Evolutionary conservation across 371 early-diverging fungal species (phyloP), one percentile per base, ranked within the genome.

Genomic region (Neoconidiobolus thromboides): DNA sequence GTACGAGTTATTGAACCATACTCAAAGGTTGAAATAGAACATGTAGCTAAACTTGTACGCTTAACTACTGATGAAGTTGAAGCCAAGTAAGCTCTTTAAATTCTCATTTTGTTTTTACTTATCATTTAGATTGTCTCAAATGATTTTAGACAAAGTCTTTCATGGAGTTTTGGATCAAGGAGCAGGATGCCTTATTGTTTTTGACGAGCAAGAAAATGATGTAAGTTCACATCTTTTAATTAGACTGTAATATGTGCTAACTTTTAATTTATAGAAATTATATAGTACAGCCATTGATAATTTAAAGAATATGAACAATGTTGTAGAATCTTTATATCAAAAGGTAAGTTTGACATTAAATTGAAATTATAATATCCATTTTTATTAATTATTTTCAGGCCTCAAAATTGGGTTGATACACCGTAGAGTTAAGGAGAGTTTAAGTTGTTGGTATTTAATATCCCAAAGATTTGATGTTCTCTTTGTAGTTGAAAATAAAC

Each of bases 1-100:
- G 75, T 89, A n/a, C 89, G 95, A 48, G 82, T 98, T 63, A 97
- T 98, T 67, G 98, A 98, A 71, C 99, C 99, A 7, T 98, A 87
- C 71, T 93, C 95, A 53, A 78, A 91, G 36, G 96, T 98, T 26
- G 95, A 96, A 73, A 93, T 98, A 65, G 69, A 83, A 12, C 93
- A 96, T 69, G 86, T 98, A 63, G 96, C 97, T 9, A 75, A 88
- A 48, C 77, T 93, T 61, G 87, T 98, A 55, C 87, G 89, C 62
- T 71, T 96, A 46, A 92, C 94, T 4, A 81, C 89, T 58, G 73
- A 75, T 38, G 88, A 90, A 63, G 97, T 98, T 6, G 98, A 98
- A 67, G 74, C 80, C 51, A 96, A 95, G 78, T 80, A 69, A 59
- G 26, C 26, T 26, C 67, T 36, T n/a, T 15, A 43, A 57, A 43